Evolutionary conservation across 1,139 yeast genomes (phyloP), one percentile per base, ranked within the genome.

Genomic region (Pneumocystis oryctolagi): DNA sequence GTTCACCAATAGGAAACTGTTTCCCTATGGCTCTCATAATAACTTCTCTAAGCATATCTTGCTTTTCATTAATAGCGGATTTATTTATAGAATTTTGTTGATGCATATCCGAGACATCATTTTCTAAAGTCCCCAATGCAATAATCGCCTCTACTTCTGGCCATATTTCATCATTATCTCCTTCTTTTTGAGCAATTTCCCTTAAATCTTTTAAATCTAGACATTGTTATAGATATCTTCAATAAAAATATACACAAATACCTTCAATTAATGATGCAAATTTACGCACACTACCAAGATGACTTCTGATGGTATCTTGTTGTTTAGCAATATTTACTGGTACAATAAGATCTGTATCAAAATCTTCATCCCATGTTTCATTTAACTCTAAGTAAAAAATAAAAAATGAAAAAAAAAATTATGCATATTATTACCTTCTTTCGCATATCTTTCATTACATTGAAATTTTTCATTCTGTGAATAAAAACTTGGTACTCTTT

Each of bases 281-380:
- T 57, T 57, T 39, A 9, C 59, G 40, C 25, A 57, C 25, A 35
- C 42, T 35, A 3, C 59, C 59, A 57, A 57, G 59, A 30, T 57
- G 59, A 20, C 59, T 39, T 30, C 20, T 35, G 25, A 57, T 57
- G 14, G 59, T 12, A 39, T 57, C 59, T 30, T 57, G 59, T 57
- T n/a, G 28, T 35, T 39, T 30, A 35, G 40, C 42, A 57, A 57
- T 57, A 35, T 35, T 37, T 20, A 35, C 20, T 9, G 59, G 59
- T 57, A 57, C 16, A 57, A 35, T 39, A 39, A 57, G 35, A 20
- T 35, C 42, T 12, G 59, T 12, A 30, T 57, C 59, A 30, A 57
- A 57, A 57, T 57, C 59, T n/a, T 57, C 59, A 30, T 57, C 59
- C 59, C 59, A 57, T 35, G 30, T 8, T 57, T 57, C 59, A 35